Base-by-base conservation (phyloP, 139 green algal genomes). In the Desmodesmus armatus region DNA sequence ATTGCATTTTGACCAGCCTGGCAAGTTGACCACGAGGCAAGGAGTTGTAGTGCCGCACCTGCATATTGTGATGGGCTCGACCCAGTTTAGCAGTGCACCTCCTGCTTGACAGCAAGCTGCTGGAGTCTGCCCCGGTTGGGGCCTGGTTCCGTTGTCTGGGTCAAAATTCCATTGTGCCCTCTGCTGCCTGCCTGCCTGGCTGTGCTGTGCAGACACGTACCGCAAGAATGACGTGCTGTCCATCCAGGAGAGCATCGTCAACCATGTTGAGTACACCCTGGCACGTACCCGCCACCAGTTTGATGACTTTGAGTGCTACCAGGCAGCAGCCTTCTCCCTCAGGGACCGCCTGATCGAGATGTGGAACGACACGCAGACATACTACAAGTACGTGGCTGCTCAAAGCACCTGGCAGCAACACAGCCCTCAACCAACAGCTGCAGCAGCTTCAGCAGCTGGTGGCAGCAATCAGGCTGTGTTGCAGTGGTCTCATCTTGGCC, bases 181-280 rank as follows among this genome's bases (percentile, higher is more conserved):
- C n/a, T n/a, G n/a, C n/a, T n/a, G n/a, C n/a, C n/a, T n/a, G n/a
- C n/a, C n/a, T n/a, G n/a, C n/a, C n/a, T 23, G 6, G 39, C 40
- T 53, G 39, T n/a, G n/a, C n/a, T n/a, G n/a, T 85, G 80, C 91
- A 97, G 97, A 99, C 91, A 97, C 94, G 0, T 99, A 99, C 89
- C 95, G 94, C 41, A 95, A 95, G 75, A 98, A 98, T 75, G 97
- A 99, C 85, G 97, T 99, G 60, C 93, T 98, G 43, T 94, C 85
- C 82, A 97, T 99, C 74, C 94, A 99, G 88, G 89, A 99, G 92
- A 95, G 89, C 79, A 99, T 99, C 80, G 94, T 99, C 27, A 96
- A 97, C 88, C 97, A 99, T 84, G 96, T 99, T 21, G 97, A 99
- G 90, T 99, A 99, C 94, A 99, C 97, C 11, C 89, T 99, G 75